These are phyloP conservation scores for Apostasia ramifera DNA, from an alignment of 106 monocot species.

Conservation along the genomic window DNA sequence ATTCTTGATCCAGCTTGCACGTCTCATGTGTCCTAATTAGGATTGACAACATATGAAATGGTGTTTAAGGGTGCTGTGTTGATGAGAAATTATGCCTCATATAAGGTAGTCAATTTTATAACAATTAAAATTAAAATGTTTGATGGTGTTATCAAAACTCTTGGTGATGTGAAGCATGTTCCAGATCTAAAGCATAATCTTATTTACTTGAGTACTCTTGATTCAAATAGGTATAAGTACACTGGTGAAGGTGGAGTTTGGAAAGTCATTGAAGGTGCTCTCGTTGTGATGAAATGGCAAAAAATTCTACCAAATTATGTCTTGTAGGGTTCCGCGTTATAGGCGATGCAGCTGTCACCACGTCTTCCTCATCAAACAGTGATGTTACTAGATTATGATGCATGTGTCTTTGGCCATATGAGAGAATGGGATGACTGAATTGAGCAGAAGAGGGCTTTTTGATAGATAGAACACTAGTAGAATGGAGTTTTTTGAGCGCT, in stretches of 20 bases:
- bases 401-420: background rate
- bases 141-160: conserved; percentile 4
- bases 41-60: conserved; percentile 1
- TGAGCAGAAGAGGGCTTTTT: conserved; percentile 1
- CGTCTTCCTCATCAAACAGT: background rate
- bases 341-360: background rate
- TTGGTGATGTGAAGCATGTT: conserved; percentile 2
- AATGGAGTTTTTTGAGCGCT: conserved; percentile 1
- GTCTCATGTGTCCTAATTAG: conserved; percentile 5
- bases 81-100: conserved; percentile 1
- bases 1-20: background rate
- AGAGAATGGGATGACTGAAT: background rate
- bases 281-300: conserved; percentile 2
- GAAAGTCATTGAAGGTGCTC: background rate
- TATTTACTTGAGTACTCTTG: conserved; percentile 4
- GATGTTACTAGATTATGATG: background rate
- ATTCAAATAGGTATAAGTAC: background rate
- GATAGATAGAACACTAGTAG: background rate
- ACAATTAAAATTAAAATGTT: conserved; percentile 9
- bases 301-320: background rate
- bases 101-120: background rate
- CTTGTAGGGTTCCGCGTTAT: background rate
- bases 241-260: conserved; percentile 3
- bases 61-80: background rate
- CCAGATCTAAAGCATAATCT: background rate